phyloP scores from a whole-genome alignment of 139 green algal genomes.

The Picochlorum sp. region DNA sequence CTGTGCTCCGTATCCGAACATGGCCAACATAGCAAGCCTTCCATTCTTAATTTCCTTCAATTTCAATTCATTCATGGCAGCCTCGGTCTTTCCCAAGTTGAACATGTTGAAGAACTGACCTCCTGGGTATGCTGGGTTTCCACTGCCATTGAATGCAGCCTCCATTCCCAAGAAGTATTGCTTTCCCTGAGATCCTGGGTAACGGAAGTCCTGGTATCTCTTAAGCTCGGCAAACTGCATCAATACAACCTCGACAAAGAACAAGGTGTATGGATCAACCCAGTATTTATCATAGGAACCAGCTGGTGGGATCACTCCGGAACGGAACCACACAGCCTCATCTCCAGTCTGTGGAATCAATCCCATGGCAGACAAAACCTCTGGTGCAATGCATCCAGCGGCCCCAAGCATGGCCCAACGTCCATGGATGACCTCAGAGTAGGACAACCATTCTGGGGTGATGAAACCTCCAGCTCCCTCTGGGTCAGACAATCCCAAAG shows the following conservation, averaged over 20 bases:
- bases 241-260: conserved; percentile 86
- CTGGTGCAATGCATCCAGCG: conserved; percentile 88
- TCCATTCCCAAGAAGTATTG: conserved; percentile 97
- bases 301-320: conserved; percentile 81
- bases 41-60: conserved; percentile 97
- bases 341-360: conserved; percentile 59
- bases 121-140: conserved; percentile 89
- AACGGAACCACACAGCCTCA: conserved; percentile 77
- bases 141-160: conserved; percentile 65
- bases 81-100: conserved; percentile 69
- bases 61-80: conserved; percentile 66
- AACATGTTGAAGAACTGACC: conserved; percentile 95
- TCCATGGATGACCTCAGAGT: conserved; percentile 70
- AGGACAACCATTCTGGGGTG: conserved; percentile 83
- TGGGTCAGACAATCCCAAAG: conserved; percentile 90
- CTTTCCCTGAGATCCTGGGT: conserved; percentile 83
- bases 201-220: conserved; percentile 73
- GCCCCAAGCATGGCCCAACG: conserved; percentile 95
- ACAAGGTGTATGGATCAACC: conserved; percentile 86
- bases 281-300: conserved; percentile 74
- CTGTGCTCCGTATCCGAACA: conserved; percentile 65
- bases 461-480: conserved; percentile 84
- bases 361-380: conserved; percentile 74
- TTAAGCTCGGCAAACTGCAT: conserved; percentile 95
- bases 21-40: conserved; percentile 73